A percentile compares a stretch with the other conserved stretches of the same genome.
Conservation (phyloP, 83 land plant genomes). For the Isoetes engelmannii region DNA sequence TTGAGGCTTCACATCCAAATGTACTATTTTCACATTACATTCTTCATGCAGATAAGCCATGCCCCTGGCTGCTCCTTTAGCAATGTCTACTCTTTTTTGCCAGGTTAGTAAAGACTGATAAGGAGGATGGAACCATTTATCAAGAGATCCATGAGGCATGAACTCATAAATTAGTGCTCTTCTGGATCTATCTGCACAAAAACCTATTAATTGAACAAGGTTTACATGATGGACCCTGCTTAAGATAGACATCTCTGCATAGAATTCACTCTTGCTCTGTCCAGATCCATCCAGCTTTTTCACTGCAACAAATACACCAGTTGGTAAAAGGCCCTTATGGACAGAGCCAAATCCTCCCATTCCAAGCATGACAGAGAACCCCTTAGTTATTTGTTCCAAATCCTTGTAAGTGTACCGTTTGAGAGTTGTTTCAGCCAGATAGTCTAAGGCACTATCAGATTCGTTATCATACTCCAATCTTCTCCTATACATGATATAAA, state of each 20-base stretch:
- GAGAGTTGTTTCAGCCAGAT: too few species aligned
- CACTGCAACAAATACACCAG: slow-evolving; percentile 26
- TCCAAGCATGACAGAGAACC: too few species aligned
- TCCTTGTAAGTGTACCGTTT: too few species aligned
- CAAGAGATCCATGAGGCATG: slow-evolving; percentile 38
- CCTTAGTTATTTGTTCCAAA: too few species aligned
- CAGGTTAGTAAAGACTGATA: background rate
- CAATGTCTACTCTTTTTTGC: slow-evolving; percentile 30
- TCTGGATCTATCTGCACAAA: slow-evolving; percentile 25
- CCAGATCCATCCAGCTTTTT: slow-evolving; percentile 27
- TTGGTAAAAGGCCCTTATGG: slow-evolving; percentile 27
- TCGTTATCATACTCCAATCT: too few species aligned
- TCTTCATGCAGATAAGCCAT: slow-evolving; percentile 34
- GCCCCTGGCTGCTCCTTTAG: slow-evolving; percentile 30
- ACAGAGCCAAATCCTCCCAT: slow-evolving; percentile 36
- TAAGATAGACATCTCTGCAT: slow-evolving; percentile 43
- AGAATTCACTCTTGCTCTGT: slow-evolving; percentile 24
- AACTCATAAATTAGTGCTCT: slow-evolving; percentile 46
- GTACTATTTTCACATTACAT: slow-evolving; percentile 26
- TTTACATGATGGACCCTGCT: slow-evolving; percentile 44
- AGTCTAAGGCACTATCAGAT: too few species aligned
- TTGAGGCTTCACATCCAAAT: slow-evolving; percentile 32
- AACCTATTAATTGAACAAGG: slow-evolving; percentile 36
- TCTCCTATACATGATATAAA: too few species aligned
- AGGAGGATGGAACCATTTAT: slow-evolving; percentile 18